Percentiles rank a stretch among this genome's conserved stretches.
phyloP scores from a whole-genome alignment of 2,329 filamentous ascomycete species.

The Phyllosticta ampelicida region DNA sequence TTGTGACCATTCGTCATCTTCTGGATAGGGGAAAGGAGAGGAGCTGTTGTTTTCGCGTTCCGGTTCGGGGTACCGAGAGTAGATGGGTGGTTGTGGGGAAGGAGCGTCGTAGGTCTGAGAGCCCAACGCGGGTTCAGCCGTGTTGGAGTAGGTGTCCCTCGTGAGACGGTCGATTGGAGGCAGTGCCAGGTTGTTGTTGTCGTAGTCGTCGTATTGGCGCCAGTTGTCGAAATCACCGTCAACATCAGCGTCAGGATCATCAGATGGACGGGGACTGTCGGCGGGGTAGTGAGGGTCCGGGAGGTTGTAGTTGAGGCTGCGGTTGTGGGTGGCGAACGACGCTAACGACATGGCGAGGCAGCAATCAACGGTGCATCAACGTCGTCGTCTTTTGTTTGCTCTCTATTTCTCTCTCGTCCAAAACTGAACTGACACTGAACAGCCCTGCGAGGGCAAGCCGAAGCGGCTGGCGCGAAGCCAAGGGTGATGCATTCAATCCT shows the following conservation, averaged over 20 bases:
- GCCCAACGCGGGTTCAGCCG: not conserved
- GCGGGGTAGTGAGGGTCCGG: not conserved
- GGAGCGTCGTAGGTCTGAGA: not conserved
- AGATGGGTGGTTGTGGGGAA: not conserved
- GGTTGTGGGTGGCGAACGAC: not conserved
- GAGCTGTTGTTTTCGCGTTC: not conserved
- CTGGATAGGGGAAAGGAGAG: not conserved
- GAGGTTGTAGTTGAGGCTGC: not conserved
- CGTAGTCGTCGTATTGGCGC: constrained; percentile 16
- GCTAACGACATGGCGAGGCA: not conserved
- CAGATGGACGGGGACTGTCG: not conserved
- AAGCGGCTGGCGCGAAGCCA: not conserved
- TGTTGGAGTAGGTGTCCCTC: not conserved
- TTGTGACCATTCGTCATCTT: not conserved
- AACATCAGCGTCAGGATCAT: too few species aligned
- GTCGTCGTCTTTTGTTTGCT: not conserved
- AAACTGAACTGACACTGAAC: not conserved
- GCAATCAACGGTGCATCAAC: not conserved
- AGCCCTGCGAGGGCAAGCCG: not conserved
- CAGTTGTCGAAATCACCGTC: constrained; percentile 20
- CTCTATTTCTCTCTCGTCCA: not conserved
- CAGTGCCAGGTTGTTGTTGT: constrained; percentile 4
- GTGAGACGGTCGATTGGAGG: not conserved
- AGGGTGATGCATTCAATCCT: not conserved
- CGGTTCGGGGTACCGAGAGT: not conserved